Conservation (phyloP, 2,329 filamentous ascomycete species). For the Myrmaecium sp. region DNA sequence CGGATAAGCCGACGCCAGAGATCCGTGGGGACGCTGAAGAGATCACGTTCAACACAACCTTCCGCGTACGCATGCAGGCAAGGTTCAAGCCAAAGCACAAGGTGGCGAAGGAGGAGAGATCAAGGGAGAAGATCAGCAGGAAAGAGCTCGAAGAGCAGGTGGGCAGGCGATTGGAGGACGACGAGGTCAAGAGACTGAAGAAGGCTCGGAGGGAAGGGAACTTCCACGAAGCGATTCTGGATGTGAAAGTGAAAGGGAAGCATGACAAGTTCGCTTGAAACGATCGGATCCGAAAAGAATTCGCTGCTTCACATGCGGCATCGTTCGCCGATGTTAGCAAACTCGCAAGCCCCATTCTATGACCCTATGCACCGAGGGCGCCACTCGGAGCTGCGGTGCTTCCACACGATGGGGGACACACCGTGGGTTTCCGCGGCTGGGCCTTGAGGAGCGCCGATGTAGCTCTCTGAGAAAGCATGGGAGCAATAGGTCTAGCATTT, state of each 20-base stretch:
- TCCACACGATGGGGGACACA: too few relatives aligned
- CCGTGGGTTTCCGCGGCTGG: too few relatives aligned
- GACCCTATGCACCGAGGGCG: too few relatives aligned
- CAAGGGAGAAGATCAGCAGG: constrained; percentile 67
- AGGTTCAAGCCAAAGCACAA: constrained; percentile 75
- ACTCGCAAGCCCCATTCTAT: too few relatives aligned
- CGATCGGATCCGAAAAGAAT: not conserved
- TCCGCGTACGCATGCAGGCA: constrained; percentile 85
- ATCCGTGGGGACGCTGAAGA: constrained; percentile 59
- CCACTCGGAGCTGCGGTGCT: too few relatives aligned
- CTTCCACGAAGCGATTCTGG: constrained; percentile 73
- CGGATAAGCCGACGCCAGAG: constrained; percentile 32
- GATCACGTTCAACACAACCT: constrained; percentile 50
- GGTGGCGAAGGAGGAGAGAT: constrained; percentile 67
- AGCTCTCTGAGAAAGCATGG: too few relatives aligned
- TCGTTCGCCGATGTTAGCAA: too few relatives aligned
- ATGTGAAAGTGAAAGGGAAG: constrained; percentile 81
- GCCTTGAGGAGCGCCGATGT: too few relatives aligned
- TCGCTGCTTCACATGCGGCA: too few relatives aligned
- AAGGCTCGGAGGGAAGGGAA: constrained; percentile 70
- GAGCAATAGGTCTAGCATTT: too few relatives aligned
- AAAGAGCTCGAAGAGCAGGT: constrained; percentile 71
- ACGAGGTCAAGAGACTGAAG: constrained; percentile 73
- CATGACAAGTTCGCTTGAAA: constrained; percentile 60
- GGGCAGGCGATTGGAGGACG: constrained; percentile 60